These are phyloP conservation scores for Quercus dentata DNA, from an alignment of 306 rosid species.

Conservation along the genomic window DNA sequence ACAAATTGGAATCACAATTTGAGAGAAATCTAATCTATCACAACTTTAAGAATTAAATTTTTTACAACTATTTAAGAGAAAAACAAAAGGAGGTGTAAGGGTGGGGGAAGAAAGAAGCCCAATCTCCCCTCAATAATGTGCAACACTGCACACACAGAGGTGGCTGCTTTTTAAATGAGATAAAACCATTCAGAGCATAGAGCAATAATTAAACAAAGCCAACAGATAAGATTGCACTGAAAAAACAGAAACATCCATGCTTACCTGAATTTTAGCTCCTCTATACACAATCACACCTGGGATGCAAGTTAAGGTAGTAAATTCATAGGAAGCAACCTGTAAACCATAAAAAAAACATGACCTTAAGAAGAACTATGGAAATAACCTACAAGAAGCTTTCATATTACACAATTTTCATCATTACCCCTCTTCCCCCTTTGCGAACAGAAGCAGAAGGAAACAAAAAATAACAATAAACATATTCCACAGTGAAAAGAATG, in stretches of 20 bases:
- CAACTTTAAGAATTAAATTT: background rate
- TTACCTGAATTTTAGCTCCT: slow-evolving; percentile 97
- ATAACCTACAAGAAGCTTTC: slow-evolving; percentile 5
- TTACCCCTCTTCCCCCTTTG: background rate
- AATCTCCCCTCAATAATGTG: background rate
- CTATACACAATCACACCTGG: slow-evolving; percentile 90
- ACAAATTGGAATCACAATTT: background rate
- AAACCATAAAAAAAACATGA: slow-evolving; percentile 19
- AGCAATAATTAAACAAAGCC: background rate
- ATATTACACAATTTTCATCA: background rate
- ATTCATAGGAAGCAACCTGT: slow-evolving; percentile 98
- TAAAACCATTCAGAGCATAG: background rate
- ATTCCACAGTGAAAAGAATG: background rate
- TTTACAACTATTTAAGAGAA: background rate
- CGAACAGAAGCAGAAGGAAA: background rate
- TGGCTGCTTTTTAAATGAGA: background rate
- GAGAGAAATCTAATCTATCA: background rate
- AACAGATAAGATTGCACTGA: no score
- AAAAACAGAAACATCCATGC: background rate
- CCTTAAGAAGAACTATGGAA: slow-evolving; percentile 21
- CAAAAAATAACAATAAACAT: background rate
- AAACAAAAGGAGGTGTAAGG: background rate
- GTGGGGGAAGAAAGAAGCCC: background rate
- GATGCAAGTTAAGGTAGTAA: slow-evolving; percentile 95
- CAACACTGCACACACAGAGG: background rate